Evolutionary conservation across 1,284 basidiomycete species (phyloP).

Genomic region (Ustilago loliicola): DNA sequence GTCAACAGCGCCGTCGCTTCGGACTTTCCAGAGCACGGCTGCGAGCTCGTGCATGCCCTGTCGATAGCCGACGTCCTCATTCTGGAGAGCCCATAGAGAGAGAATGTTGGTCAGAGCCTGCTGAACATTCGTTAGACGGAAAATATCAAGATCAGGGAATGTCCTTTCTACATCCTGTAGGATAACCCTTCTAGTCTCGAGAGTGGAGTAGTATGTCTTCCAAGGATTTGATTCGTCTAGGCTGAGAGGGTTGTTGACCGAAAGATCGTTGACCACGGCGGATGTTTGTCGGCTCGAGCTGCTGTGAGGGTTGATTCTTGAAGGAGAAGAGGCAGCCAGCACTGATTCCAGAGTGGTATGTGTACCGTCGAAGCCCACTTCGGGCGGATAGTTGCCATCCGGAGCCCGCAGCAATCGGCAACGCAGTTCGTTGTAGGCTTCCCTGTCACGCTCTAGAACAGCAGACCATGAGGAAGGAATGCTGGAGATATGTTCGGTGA

Average conservation of each 20-base stretch:
- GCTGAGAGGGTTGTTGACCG: conserved; percentile 65
- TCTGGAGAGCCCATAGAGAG: conserved; percentile 61
- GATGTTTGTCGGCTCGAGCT: neutral
- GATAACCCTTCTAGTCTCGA: conserved; percentile 55
- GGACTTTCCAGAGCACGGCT: conserved; percentile 56
- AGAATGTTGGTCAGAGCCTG: conserved; percentile 56
- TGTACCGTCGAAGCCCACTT: conserved; percentile 43
- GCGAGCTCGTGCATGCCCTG: conserved; percentile 71
- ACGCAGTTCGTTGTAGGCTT: conserved; percentile 42
- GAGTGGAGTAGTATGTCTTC: conserved; percentile 53
- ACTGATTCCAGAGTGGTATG: conserved; percentile 18
- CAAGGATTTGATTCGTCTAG: conserved; percentile 64
- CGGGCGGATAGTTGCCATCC: conserved; percentile 55
- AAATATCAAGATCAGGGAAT: conserved; percentile 58
- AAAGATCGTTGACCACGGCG: conserved; percentile 35
- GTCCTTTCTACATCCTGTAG: conserved; percentile 59
- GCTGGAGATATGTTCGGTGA: conserved; percentile 46
- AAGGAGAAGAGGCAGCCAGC: neutral
- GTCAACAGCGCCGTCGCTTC: conserved; percentile 36
- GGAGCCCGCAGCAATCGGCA: conserved; percentile 50
- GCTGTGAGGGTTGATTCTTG: neutral
- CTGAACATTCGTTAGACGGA: conserved; percentile 39
- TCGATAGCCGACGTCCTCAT: conserved; percentile 63
- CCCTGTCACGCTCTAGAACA: conserved; percentile 35
- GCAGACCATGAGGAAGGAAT: conserved; percentile 51